Base-by-base conservation (phyloP, 345 rosid species). In the Rhodamnia rubescens region DNA sequence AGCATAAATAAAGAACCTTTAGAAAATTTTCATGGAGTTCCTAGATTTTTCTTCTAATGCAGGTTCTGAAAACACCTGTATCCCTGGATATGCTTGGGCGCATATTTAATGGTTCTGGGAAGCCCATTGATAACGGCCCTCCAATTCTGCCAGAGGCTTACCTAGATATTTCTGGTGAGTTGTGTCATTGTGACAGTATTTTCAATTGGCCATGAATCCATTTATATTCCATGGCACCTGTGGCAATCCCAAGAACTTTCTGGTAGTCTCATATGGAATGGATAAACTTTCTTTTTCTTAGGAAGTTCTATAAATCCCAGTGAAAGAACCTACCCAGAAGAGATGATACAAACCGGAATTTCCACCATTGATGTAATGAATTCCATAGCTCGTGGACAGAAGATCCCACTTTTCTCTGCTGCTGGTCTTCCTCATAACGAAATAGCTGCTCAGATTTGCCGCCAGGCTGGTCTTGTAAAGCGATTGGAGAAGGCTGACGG, bases 351-450 rank as follows among this genome's bases (percentile, higher is more conserved):
- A 89, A 95, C 98, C 11, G 98, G 99, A 82, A 97, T 97, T 89
- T 97, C 99, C 59, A 97, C 99, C 12, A 97, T 97, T 14, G 99
- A 97, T 95, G 98, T 95, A 82, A 95, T 97, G 98, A 95, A 97
- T 83, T 97, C 99, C 84, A 95, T 95, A 84, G 99, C 99, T 83
- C 93, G 99, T 88, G 99, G 98, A 86, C 98, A 97, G 85, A 97
- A 97, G 90, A 97, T 97, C 81, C 99, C 99, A 85, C 95, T 97
- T 54, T 97, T 97, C 89, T 97, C 98, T 85, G 99, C 98, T 91
- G 98, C 98, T 88, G 98, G 99, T 94, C 98, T 97, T 85, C 98
- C 98, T 40, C 99, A 97, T 87, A 97, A 97, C 84, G 99, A 97
- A 92, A 97, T 97, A 29, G 98, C 98, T 86, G 99, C 98, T 89